Evolutionary conservation across 208 protist genomes (phyloP), one percentile per base, ranked within the genome.

Genomic region (Trypanosoma scelopori): DNA sequence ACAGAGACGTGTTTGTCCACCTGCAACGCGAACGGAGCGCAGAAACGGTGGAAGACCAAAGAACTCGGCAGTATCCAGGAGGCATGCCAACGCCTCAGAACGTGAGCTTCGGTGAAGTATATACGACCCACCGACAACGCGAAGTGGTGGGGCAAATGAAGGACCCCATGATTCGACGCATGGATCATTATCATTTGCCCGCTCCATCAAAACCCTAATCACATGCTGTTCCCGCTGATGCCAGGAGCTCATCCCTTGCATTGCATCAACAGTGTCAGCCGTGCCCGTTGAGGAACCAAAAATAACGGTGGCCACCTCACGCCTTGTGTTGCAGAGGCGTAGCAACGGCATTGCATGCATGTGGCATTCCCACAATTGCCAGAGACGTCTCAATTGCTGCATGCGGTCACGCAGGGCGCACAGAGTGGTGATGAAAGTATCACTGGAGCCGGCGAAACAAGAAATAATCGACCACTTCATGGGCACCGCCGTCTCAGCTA

Each of bases 31-130:
- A 49, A 95, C 88, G n/a, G 82, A 92, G 7, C 89, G 84, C 52
- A 95, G 68, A 65, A 95, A 91, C n/a, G 81, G 80, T 1, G 89
- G 89, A n/a, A 95, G 70, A 0, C 89, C 89, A 63, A 90, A 92
- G 45, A 91, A 81, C 61, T 89, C 77, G 3, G 76, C 79, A 48
- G 78, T 79, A 18, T 51, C 64, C 18, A 95, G 65, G 13, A 95
- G 57, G 15, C 23, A 30, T 1, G 69, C 53, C 59, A 92, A 48
- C 1, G 70, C 65, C n/a, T 61, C 55, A 37, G 59, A 57, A 3
- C 89, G 83, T 4, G 68, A 60, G 43, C 53, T 55, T 43, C 71
- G 65, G 5, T 90, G 82, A 47, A 86, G 37, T 46, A 87, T 75
- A 55, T 92, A 95, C 13, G 88, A 47, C 0, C 84, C 89, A 28